Evolutionary conservation across 306 rosid genomes (phyloP).

Genomic region (Gastrolobium villosum): DNA sequence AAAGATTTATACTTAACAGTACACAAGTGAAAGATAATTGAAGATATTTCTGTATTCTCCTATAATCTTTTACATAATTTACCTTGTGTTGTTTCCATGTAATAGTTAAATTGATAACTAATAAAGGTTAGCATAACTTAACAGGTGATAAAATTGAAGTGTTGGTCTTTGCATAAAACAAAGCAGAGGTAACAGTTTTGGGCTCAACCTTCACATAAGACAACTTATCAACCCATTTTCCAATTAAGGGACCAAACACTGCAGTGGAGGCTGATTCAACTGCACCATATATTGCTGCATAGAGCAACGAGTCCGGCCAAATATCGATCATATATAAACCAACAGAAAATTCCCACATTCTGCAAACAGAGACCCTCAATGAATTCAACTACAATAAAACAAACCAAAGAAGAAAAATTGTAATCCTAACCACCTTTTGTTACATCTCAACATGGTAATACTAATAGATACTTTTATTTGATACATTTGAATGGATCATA

Average conservation of each 20-base stretch:
- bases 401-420: conserved; percentile 1
- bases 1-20: no score
- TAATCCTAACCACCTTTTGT: background rate
- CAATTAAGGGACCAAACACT: conserved; percentile 81
- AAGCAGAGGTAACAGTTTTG: background rate
- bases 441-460: background rate
- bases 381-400: conserved; percentile 1
- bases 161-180: background rate
- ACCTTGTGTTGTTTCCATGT: background rate
- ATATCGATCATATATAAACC: no score
- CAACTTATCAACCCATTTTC: conserved; percentile 77
- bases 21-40: background rate
- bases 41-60: conserved; percentile 2
- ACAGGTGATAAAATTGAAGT: background rate
- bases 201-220: conserved; percentile 70
- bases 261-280: conserved; percentile 88
- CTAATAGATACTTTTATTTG: no score
- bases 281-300: conserved; percentile 90
- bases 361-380: conserved; percentile 41
- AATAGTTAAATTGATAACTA: background rate
- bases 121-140: background rate
- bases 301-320: no score
- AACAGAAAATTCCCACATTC: conserved; percentile 99
- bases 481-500: background rate
- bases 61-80: background rate